phyloP scores from a whole-genome alignment of 176 grass and related monocot genomes.

The Carex littledalei region DNA sequence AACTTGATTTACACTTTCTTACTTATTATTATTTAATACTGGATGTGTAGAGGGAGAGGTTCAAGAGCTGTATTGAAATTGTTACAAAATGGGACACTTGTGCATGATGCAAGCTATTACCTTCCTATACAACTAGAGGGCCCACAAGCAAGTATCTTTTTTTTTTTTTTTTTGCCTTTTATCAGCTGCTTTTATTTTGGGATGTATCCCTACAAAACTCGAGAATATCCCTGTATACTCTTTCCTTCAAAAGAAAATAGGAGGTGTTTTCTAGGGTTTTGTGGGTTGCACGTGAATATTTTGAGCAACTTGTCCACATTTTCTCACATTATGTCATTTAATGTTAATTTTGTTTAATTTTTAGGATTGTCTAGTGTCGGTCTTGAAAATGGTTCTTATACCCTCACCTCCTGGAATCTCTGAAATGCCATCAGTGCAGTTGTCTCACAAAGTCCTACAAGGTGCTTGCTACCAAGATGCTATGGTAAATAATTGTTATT shows the following conservation, averaged over 20 bases:
- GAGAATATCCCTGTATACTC: background rate
- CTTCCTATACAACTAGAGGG: conserved; percentile 63
- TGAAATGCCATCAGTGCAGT: conserved; percentile 15
- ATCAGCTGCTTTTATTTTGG: background rate
- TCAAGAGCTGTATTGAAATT: conserved; percentile 57
- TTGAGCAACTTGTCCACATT: background rate
- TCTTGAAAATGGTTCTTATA: conserved; percentile 53
- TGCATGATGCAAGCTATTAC: conserved; percentile 74
- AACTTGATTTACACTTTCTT: background rate
- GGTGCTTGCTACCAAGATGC: conserved; percentile 69
- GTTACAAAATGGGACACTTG: conserved; percentile 44
- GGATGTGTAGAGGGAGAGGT: conserved; percentile 53
- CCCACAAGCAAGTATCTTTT: conserved; percentile 37
- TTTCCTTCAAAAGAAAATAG: too few relatives aligned
- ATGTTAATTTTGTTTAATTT: background rate
- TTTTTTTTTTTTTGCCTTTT: background rate
- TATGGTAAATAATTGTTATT: conserved; percentile 50
- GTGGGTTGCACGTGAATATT: background rate
- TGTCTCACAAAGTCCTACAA: conserved; percentile 33
- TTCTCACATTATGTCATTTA: background rate
- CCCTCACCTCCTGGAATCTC: conserved; percentile 24
- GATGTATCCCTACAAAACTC: background rate
- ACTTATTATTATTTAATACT: background rate
- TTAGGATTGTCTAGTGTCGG: conserved; percentile 48
- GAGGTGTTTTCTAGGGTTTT: background rate